Evolutionary conservation across 345 rosid species (phyloP), one percentile per base, ranked within the genome.

Genomic region (Fremontodendron californicum): DNA sequence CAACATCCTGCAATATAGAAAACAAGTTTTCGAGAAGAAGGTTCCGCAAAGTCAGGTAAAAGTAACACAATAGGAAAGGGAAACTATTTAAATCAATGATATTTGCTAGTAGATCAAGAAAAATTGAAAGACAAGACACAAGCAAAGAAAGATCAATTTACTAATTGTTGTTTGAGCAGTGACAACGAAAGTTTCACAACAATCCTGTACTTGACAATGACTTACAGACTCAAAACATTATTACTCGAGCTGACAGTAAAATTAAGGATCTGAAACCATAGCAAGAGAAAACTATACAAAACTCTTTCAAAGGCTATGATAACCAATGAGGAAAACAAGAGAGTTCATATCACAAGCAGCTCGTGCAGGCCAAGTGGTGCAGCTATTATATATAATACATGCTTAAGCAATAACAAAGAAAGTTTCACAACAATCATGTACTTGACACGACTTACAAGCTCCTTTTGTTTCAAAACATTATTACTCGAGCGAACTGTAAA

Each of bases 361-460:
- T 88, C 85, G 16, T 94, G 97, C 79, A 89, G 81, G 64, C 97
- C 98, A 45, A 94, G 97, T 35, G 98, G 97, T 67, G 98, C 93
- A 74, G 98, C 88, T 71, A 94, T 81, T 12, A 94, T 79, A 77
- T 90, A 92, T 25, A n/a, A n/a, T n/a, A n/a, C n/a, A n/a, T n/a
- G n/a, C n/a, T n/a, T n/a, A n/a, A n/a, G n/a, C n/a, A n/a, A n/a
- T n/a, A n/a, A n/a, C n/a, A n/a, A n/a, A n/a, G n/a, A n/a, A n/a
- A n/a, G n/a, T n/a, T n/a, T n/a, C n/a, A n/a, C n/a, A n/a, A n/a
- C n/a, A n/a, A n/a, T n/a, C n/a, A n/a, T n/a, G n/a, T n/a, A n/a
- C n/a, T n/a, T n/a, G n/a, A n/a, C n/a, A n/a, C n/a, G n/a, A n/a
- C n/a, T n/a, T n/a, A n/a, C n/a, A n/a, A n/a, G n/a, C n/a, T n/a